phyloP scores from a whole-genome alignment of 805 yeast genomes.

The Ogataea methylovora region DNA sequence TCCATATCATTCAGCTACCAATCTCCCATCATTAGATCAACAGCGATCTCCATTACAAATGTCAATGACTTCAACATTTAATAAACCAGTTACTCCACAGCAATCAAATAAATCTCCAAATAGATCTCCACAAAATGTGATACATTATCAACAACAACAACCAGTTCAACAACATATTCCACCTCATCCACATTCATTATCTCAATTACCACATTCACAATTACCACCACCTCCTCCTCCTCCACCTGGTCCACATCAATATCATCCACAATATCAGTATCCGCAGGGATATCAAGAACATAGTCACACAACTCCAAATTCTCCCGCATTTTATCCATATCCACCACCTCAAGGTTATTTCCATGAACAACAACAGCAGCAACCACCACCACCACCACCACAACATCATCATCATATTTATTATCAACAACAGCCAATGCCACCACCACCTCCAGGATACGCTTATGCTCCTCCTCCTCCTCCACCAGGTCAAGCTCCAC shows the following conservation, averaged over 20 bases:
- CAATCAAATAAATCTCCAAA: background rate
- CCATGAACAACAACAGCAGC: conserved; percentile 5
- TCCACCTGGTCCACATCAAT: background rate
- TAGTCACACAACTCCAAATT: no score
- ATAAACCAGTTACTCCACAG: no score
- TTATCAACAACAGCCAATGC: background rate
- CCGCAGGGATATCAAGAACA: no score
- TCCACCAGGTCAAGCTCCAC: background rate
- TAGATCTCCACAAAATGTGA: background rate
- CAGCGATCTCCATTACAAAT: no score
- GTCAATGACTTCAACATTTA: no score
- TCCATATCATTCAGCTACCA: no score
- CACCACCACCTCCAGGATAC: no score
- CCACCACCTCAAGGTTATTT: conserved; percentile 2
- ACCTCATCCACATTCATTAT: background rate
- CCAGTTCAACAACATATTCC: no score
- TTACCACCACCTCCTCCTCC: background rate
- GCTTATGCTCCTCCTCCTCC: no score
- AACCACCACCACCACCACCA: conserved; percentile 1
- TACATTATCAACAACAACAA: background rate
- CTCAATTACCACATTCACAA: background rate
- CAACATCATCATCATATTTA: conserved; percentile 1
- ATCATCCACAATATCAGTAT: background rate
- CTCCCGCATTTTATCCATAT: background rate
- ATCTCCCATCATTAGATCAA: no score